A percentile compares a stretch with the other conserved stretches of the same genome.
Conservation (phyloP, 306 rosid genomes). For the Bauhinia variegata region DNA sequence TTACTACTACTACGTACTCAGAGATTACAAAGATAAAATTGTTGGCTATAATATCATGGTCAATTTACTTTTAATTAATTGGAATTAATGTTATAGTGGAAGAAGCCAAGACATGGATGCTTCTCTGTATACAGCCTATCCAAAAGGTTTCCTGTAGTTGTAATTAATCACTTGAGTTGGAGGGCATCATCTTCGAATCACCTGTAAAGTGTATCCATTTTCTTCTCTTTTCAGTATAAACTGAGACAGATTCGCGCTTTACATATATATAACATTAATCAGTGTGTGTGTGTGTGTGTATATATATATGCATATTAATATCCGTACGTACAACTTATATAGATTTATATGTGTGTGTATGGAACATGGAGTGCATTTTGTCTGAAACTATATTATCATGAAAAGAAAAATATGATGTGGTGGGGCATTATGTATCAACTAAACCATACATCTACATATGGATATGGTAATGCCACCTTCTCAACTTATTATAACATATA, state of each 20-base stretch:
- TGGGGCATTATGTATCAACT: constrained; percentile 39
- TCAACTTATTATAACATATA: no score
- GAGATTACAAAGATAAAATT: no score
- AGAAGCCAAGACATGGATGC: no score
- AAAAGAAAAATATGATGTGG: constrained; percentile 18
- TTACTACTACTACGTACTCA: no score
- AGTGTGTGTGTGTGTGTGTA: no score
- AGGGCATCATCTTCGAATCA: constrained; percentile 37
- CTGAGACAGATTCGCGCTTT: constrained; percentile 16
- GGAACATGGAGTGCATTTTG: constrained; percentile 39
- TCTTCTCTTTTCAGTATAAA: constrained; percentile 33
- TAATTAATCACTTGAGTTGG: constrained; percentile 22
- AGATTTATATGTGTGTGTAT: not conserved
- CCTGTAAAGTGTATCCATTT: constrained; percentile 42
- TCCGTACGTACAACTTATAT: constrained; percentile 24
- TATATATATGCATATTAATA: constrained; percentile 5
- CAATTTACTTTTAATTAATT: no score
- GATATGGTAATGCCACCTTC: no score
- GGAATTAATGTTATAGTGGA: no score
- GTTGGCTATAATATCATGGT: no score
- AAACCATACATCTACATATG: constrained; percentile 3
- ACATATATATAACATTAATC: no score
- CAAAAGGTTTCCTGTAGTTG: constrained; percentile 20
- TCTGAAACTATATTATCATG: constrained; percentile 11
- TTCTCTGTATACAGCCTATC: constrained; percentile 30